Evolutionary conservation across 768 basidiomycete species (phyloP), one percentile per base, ranked within the genome.

Genomic region (Boletus edulis): DNA sequence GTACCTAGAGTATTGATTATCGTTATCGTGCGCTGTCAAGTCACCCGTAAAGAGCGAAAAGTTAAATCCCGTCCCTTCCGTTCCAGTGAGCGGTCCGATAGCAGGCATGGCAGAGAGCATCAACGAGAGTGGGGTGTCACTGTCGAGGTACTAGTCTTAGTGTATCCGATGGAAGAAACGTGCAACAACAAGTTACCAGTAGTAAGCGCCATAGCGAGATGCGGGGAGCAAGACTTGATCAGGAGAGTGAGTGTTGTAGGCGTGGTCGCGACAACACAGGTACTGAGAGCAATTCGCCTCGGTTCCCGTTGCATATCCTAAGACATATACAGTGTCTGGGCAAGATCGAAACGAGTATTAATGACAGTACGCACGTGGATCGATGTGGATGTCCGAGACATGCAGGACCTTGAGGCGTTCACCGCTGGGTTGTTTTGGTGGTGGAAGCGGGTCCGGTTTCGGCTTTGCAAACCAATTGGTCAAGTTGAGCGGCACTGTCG

Each of bases 41-140:
- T 90, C 88, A 31, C 88, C 87, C 0, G 86, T 89, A 63, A 80
- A 90, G 14, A 90, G 24, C 0, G 78, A 80, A 68, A 81, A 88
- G 31, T 77, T 80, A 65, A 88, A 86, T 0, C 83, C 84, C 1
- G 73, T 78, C 0, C 75, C 69, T 60, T 80, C 61, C 5, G 87
- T 87, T 4, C 75, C 81, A 7, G 86, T 78, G 14, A 90, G 72
- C 4, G 74, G 73, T 5, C 85, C 86, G 46, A 90, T 85, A 0
- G 85, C 78, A 61, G 85, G 63, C 43, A 89, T 71, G 1, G 81
- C 84, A 15, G 87, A 71, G 50, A 82, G 61, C 14, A 71, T 77
- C 24, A 89, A 76, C 18, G 83, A 73, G 49, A 80, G 67, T 3
- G 87, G 86, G 14, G 81, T 75, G 63, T 89, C 88, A 60, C 87